Conservation (phyloP, 257 asterid genomes). For the Solanum habrochaites region DNA sequence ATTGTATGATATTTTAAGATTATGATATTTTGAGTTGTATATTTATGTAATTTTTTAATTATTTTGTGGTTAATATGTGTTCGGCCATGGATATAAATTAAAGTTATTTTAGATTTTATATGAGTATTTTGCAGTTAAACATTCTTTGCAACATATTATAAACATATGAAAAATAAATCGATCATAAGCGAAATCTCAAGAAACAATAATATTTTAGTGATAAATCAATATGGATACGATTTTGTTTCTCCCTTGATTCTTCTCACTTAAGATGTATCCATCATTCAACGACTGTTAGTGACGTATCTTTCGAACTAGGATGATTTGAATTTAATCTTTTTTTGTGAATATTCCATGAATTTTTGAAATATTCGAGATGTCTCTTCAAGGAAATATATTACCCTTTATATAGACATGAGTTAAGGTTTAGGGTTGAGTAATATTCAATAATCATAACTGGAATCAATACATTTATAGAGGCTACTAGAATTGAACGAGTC, state of each 20-base stretch:
- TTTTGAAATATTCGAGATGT: accelerated
- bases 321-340: background rate
- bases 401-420: background rate
- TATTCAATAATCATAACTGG: too few relatives aligned
- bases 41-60: too few relatives aligned
- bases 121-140: background rate
- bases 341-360: background rate
- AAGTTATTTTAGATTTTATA: background rate
- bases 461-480: too few relatives aligned
- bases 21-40: too few relatives aligned
- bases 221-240: background rate
- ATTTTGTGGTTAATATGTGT: background rate
- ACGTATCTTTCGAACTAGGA: too few relatives aligned
- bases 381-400: background rate
- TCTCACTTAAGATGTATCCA: background rate
- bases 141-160: too few relatives aligned
- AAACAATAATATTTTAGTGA: background rate
- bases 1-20: background rate
- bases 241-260: too few relatives aligned
- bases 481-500: background rate
- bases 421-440: background rate
- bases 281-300: too few relatives aligned
- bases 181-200: background rate
- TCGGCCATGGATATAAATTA: background rate
- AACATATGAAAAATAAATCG: background rate